Conservation (phyloP, 768 basidiomycete species). For the Butyriboletus loyo region DNA sequence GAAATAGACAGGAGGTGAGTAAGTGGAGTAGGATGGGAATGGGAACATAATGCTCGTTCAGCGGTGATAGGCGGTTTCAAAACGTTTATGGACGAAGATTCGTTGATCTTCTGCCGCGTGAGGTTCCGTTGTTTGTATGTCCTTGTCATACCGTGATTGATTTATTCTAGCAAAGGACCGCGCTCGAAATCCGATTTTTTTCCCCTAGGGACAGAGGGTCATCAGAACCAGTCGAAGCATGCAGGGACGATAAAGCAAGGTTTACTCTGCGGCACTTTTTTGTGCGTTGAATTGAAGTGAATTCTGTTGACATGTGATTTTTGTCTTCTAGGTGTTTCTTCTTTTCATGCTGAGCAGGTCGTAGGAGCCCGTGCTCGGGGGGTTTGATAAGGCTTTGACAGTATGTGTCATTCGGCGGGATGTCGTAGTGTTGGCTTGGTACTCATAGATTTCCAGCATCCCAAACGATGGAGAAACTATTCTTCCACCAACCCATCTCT, state of each 20-base stretch:
- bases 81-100: background rate
- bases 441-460: background rate
- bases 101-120: slow-evolving; percentile 16
- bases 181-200: background rate
- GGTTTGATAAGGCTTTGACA: background rate
- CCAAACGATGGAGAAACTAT: background rate
- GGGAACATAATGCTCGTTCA: slow-evolving; percentile 11
- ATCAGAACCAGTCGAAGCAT: background rate
- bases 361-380: slow-evolving; percentile 3
- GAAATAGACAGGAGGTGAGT: slow-evolving; percentile 13
- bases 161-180: background rate
- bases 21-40: background rate
- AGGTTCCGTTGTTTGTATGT: slow-evolving; percentile 1
- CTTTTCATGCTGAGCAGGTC: background rate
- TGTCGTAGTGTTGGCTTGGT: slow-evolving; percentile 10
- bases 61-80: slow-evolving; percentile 9
- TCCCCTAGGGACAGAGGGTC: background rate
- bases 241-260: background rate
- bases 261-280: background rate
- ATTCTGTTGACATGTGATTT: background rate
- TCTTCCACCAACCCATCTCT: background rate
- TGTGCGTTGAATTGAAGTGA: background rate
- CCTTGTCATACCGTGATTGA: background rate
- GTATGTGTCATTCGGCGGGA: background rate
- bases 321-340: background rate